Base-by-base conservation (phyloP, 257 asterid species). In the Solanum bukasovii region DNA sequence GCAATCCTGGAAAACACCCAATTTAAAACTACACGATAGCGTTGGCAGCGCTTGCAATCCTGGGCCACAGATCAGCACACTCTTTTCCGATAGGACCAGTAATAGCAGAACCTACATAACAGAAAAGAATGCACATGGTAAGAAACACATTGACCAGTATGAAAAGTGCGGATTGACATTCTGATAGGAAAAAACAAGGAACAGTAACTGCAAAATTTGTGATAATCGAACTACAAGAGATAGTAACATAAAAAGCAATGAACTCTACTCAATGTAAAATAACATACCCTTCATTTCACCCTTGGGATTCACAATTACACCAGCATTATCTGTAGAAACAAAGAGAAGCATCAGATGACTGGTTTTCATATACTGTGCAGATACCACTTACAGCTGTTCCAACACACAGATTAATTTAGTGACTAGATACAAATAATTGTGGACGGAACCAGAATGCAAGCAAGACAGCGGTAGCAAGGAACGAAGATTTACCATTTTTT, bases 31-130 rank as follows among this genome's bases (percentile, higher is more conserved):
- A 82, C 9, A 82, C 86, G 38, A 93, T 93, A 18, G 93, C 94
- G 77, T 94, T 94, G 46, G 96, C 95, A 56, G 95, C 96, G 79
- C 96, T 94, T 37, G 96, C 96, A 75, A 94, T 93, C 84, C 96
- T 93, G 4, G 95, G 96, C 95, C 96, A 94, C 12, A 94, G 91
- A 89, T 94, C 96, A 91, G 96, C 96, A 88, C 96, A 94, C 85
- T 94, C 96, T 91, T 94, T 94, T 74, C 96, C 95, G 35, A 94
- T 94, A 5, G 96, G 96, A 9, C 96, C 96, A 6, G 96, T 94
- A 88, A 94, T 94, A 33, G 96, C 96, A 84, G 96, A 94, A 23
- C 96, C 96, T 94, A 88, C 71, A 78, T 0, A 63, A 56, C 2
- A 25, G 14, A 83, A 13, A 44, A 86, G 6, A 59, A 83, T 1